A percentile compares a stretch with the other conserved stretches of the same genome.
These are phyloP conservation scores for Boletus huronensis DNA, from an alignment of 768 basidiomycete species.

Conservation along the genomic window DNA sequence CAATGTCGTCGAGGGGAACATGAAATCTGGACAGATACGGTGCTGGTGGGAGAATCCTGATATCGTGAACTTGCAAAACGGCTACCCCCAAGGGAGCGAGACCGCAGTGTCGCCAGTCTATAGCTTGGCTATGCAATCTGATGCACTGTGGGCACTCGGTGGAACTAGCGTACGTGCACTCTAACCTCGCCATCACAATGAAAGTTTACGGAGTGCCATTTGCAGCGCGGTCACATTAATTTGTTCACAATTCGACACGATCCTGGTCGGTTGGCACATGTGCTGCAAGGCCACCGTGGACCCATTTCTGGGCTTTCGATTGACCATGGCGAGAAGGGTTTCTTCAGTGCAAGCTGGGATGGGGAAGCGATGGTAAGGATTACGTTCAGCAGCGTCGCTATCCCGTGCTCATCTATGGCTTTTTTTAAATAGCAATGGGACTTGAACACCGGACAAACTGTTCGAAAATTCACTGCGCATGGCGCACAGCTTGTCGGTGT, in stretches of 20 bases:
- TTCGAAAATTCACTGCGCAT: conserved; percentile 76
- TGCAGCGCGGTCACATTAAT: conserved; percentile 85
- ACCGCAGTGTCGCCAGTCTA: conserved; percentile 69
- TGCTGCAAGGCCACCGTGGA: conserved; percentile 62
- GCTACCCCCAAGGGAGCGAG: conserved; percentile 46
- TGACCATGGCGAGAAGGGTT: conserved; percentile 75
- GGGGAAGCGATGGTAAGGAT: conserved; percentile 75
- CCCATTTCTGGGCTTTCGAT: conserved; percentile 85
- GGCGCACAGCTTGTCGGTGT: conserved; percentile 82
- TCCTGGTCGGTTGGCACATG: conserved; percentile 73
- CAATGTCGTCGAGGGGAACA: conserved; percentile 86
- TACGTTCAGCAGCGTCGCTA: background rate
- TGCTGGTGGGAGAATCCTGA: conserved; percentile 87
- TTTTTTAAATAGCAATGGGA: conserved; percentile 88
- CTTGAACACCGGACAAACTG: conserved; percentile 81
- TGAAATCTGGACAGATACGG: conserved; percentile 82
- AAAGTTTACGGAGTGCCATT: conserved; percentile 16
- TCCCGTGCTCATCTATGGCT: conserved; percentile 5
- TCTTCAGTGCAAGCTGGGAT: conserved; percentile 95
- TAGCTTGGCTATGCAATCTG: conserved; percentile 87
- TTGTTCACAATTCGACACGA: conserved; percentile 92
- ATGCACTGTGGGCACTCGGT: conserved; percentile 88
- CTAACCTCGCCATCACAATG: conserved; percentile 15
- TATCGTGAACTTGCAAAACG: conserved; percentile 16
- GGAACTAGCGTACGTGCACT: conserved; percentile 71